A percentile compares a stretch with the other conserved stretches of the same genome.
These are phyloP conservation scores for Volvox carteri DNA, from an alignment of 163 green algal species.

Conservation along the genomic window DNA sequence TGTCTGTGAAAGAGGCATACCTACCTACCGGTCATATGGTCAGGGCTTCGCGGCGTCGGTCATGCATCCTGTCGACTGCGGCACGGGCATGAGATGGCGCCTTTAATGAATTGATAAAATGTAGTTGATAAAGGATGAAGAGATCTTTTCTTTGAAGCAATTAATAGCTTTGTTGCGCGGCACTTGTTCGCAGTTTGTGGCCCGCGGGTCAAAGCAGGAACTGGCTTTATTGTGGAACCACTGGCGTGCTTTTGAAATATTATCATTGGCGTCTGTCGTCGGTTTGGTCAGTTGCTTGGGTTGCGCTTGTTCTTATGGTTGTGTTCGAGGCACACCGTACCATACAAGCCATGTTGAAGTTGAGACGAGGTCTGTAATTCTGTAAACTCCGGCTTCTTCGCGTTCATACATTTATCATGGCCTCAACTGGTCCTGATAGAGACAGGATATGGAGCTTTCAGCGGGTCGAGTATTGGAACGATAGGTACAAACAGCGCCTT, in stretches of 20 bases:
- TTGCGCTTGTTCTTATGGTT: background rate
- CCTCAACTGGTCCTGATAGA: background rate
- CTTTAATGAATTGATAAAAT: background rate
- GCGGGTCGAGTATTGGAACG: background rate
- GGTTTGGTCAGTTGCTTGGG: background rate
- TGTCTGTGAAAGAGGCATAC: too few species aligned
- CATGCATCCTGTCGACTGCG: too few species aligned
- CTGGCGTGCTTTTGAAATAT: background rate
- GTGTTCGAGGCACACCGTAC: background rate
- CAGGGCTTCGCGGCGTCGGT: too few species aligned
- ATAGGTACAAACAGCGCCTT: constrained; percentile 6
- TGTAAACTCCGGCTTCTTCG: too few species aligned
- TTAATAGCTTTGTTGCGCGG: too few species aligned
- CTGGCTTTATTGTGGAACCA: too few species aligned
- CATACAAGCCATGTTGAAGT: too few species aligned
- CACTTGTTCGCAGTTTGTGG: too few species aligned
- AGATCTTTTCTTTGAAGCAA: background rate
- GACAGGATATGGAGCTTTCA: constrained; percentile 36
- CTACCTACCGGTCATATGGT: too few species aligned
- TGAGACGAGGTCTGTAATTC: too few species aligned
- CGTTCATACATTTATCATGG: constrained; percentile 3
- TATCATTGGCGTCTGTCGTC: background rate
- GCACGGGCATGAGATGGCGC: background rate
- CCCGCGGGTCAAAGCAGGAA: too few species aligned
- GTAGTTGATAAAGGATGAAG: background rate